Base-by-base conservation (phyloP, 768 basidiomycete species). In the Psilocybe cyanescens region DNA sequence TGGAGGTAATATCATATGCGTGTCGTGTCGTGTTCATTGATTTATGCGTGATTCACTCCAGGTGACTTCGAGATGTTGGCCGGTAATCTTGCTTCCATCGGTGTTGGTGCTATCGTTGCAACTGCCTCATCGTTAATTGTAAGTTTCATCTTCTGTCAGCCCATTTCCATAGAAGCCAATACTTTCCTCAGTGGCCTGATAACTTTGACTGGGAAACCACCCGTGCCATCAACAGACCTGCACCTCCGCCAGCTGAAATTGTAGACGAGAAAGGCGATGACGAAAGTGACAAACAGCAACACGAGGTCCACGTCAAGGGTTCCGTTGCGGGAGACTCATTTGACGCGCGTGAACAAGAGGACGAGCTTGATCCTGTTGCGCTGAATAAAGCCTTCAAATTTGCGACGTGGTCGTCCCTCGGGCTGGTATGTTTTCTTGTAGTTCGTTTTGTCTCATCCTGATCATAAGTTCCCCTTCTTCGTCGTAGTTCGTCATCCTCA, bases 11-110 rank as follows among this genome's bases (percentile, higher is more conserved):
- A 24, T 24, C 24, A 24, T 24, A 24, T 24, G 24, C 2, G 24
- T 24, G 24, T 24, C 24, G 24, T 24, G 24, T 24, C 24, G 24
- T 2, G 24, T 24, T 24, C 24, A 24, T 24, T 24, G 24, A 0
- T 24, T 24, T 24, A 24, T 24, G 24, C 24, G 24, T 24, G 24
- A 24, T 24, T 24, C 24, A 24, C 30, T 31, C 30, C 30, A 53
- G 86, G 87, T 29, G 76, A 78, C 70, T 80, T 65, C 29, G 79
- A 79, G 68, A 96, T 97, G 94, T 81, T 97, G 14, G 88, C 93
- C 0, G 95, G 95, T 2, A 95, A 96, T 75, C 76, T 97, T n/a
- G 89, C 88, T 1, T 88, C 93, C 2, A 92, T 96, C 65, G 90
- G 85, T 29, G 79, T 91, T 11, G 92, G 94, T 7, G 93, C 83